Evolutionary conservation across 2,329 filamentous ascomycete species (phyloP), one percentile per base, ranked within the genome.

Genomic region (Pseudocercospora pini-densiflorae): DNA sequence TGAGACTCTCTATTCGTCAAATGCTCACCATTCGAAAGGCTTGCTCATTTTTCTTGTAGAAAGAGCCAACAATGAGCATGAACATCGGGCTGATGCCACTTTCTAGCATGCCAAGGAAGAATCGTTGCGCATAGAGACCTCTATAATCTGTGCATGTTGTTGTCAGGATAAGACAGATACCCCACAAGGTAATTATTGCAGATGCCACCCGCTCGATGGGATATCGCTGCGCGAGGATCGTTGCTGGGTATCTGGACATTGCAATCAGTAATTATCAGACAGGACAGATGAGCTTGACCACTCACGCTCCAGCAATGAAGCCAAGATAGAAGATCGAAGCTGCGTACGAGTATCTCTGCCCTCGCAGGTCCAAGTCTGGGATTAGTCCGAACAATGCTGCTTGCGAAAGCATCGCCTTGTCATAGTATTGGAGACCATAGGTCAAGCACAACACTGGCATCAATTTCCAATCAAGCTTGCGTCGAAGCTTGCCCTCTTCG

Each of bases 61-160:
- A 74, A 0, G 62, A 65, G 3, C 66, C 66, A 4, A 64, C 59
- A 21, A 68, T 63, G 54, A 68, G 59, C 62, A 68, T 68, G 33
- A 64, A 68, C 66, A 68, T 68, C 1, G 66, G 66, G 12, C 62
- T 65, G 5, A 68, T 83, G 12, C 85, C 82, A 5, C 80, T 81
- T 71, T 89, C 87, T 1, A 88, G 74, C 6, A 87, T 79, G 0
- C 87, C 87, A 1, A 88, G 78, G 59, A 86, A 83, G 78, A 88
- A 88, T 4, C 85, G 75, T 70, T 87, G 83, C 0, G 77, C 81
- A 29, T 78, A 80, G 1, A 84, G 64, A 1, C 75, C 76, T 24
- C 71, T 74, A 61, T 79, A 82, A 12, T 76, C 77, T 1, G 70
- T 74, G 67, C 81, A 83, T 0, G 72, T 75, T 2, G 78, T 75